These are phyloP conservation scores for Backusella psychrophila DNA, from an alignment of 192 early-diverging fungal genomes.

Conservation along the genomic window DNA sequence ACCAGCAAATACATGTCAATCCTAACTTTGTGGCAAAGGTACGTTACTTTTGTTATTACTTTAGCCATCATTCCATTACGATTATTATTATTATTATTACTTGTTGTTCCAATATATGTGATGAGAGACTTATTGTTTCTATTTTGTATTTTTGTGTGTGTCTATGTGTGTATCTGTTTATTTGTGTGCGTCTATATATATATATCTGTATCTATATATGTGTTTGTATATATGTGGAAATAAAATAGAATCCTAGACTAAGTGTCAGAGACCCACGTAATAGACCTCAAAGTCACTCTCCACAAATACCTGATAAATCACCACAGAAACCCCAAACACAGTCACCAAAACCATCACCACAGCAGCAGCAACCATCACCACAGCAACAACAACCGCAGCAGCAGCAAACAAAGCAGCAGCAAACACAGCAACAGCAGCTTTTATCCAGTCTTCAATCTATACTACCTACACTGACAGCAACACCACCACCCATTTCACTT, in stretches of 20 bases:
- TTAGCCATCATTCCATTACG: not conserved
- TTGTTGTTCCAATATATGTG: not conserved
- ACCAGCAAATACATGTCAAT: conserved; percentile 52
- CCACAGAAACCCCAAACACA: not conserved
- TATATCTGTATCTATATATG: not conserved
- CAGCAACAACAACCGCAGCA: not conserved
- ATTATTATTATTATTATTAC: not conserved
- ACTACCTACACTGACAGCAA: not conserved
- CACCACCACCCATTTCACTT: not conserved
- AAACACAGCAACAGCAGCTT: not conserved
- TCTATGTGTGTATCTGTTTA: not conserved
- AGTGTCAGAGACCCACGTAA: conserved; percentile 16
- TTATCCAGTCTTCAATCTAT: not conserved
- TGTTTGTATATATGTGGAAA: not conserved
- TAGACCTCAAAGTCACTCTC: conserved; percentile 3
- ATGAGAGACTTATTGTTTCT: not conserved
- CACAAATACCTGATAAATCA: conserved; percentile 2
- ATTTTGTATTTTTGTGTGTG: not conserved
- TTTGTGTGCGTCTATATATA: not conserved
- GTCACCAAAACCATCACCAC: not conserved
- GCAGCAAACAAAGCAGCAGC: not conserved
- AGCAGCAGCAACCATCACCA: not conserved
- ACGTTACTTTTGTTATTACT: not conserved
- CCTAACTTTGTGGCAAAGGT: conserved; percentile 54
- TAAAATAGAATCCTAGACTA: conserved; percentile 6